Conservation (phyloP, 1,284 basidiomycete genomes). For the Naganishia albida region DNA sequence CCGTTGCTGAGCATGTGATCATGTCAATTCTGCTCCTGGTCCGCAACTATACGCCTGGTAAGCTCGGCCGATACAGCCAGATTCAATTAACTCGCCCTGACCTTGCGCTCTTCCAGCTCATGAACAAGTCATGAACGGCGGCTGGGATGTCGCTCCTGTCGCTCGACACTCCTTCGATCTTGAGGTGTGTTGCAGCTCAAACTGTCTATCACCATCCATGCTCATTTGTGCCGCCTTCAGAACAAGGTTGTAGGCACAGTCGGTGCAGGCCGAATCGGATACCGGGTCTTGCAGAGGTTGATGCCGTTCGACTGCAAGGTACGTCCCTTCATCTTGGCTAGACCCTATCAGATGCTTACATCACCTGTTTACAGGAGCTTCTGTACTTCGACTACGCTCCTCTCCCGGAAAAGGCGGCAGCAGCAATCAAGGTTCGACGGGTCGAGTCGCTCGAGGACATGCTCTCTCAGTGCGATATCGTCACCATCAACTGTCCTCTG, state of each 20-base stretch:
- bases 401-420: conserved; percentile 72
- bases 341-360: not conserved
- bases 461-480: conserved; percentile 62
- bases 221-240: not conserved
- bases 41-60: conserved; percentile 56
- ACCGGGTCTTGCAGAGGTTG: conserved; percentile 85
- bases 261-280: conserved; percentile 82
- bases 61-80: conserved; percentile 1
- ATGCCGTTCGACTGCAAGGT: conserved; percentile 79
- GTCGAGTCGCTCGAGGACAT: conserved; percentile 84
- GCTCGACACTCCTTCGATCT: conserved; percentile 83
- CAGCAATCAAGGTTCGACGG: conserved; percentile 71
- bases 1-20: conserved; percentile 88
- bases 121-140: conserved; percentile 77
- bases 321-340: not conserved
- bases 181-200: conserved; percentile 57
- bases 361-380: conserved; percentile 60
- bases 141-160: conserved; percentile 81
- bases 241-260: conserved; percentile 86
- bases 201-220: no score
- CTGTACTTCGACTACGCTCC: conserved; percentile 89
- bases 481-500: conserved; percentile 41
- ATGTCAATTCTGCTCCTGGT: conserved; percentile 82
- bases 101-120: conserved; percentile 43
- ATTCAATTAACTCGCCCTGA: not conserved